Percentiles rank a stretch among this genome's conserved stretches.
phyloP scores from a whole-genome alignment of 768 basidiomycete genomes.

The Phlebiopsis gigantea region DNA sequence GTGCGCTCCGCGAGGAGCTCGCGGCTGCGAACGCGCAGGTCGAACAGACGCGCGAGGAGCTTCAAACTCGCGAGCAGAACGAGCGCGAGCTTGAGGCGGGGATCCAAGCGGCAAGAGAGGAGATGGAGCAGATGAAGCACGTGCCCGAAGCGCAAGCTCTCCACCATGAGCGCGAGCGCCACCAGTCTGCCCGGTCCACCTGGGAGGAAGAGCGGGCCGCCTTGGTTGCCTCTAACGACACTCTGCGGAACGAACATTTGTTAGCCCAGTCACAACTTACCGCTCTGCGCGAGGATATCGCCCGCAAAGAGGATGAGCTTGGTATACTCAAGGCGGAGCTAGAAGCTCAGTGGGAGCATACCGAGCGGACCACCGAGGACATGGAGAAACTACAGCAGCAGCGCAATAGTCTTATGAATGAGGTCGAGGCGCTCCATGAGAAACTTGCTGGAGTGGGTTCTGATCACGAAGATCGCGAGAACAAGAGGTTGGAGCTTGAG shows the following conservation, averaged over 20 bases:
- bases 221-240: slow-evolving; percentile 35
- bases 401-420: slow-evolving; percentile 23
- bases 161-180: slow-evolving; percentile 38
- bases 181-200: slow-evolving; percentile 30
- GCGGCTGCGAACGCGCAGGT: slow-evolving; percentile 38
- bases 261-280: slow-evolving; percentile 35
- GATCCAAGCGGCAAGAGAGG: slow-evolving; percentile 49
- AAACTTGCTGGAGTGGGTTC: slow-evolving; percentile 41
- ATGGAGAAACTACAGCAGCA: slow-evolving; percentile 32
- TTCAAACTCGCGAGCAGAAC: slow-evolving; percentile 44
- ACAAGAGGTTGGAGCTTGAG: slow-evolving; percentile 50
- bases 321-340: slow-evolving; percentile 52
- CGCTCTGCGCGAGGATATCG: slow-evolving; percentile 32
- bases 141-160: slow-evolving; percentile 14
- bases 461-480: slow-evolving; percentile 54
- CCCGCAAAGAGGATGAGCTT: slow-evolving; percentile 26
- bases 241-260: slow-evolving; percentile 39
- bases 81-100: slow-evolving; percentile 50
- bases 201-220: slow-evolving; percentile 52
- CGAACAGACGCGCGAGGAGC: slow-evolving; percentile 40
- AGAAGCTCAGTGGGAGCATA: slow-evolving; percentile 66
- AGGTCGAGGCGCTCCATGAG: slow-evolving; percentile 22
- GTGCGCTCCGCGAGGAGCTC: slow-evolving; percentile 38
- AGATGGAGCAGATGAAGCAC: slow-evolving; percentile 54
- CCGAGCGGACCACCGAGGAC: slow-evolving; percentile 50